Evolutionary conservation across 208 protist genomes (phyloP), one percentile per base, ranked within the genome.

Genomic region (Trichomonas tenax): DNA sequence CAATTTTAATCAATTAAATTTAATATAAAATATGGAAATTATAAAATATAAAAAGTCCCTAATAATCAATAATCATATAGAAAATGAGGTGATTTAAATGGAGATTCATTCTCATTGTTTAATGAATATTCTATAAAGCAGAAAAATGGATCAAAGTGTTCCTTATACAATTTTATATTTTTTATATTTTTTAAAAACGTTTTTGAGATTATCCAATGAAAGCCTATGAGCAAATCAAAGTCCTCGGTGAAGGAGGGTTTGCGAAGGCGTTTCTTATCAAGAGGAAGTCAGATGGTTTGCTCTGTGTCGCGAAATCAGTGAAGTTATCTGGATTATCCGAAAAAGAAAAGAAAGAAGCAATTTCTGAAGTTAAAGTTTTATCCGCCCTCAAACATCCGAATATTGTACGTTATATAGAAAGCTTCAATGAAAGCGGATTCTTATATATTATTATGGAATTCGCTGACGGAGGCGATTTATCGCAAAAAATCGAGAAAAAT

Each of bases 391-490:
- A 93, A 6, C 86, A 93, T 38, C 86, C 86, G 15, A 93, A 93
- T 36, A 93, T 93, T 38, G 86, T 93, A 0, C 14, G 44, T 38
- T 96, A 96, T 72, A 81, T 48, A 1, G 46, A 45, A 34, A 95
- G 96, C 34, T 96, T 96, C 44, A 38, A 88, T n/a, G 81, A 96
- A 41, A 34, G 40, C n/a, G 90, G 90, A 49, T 81, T 38, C 51
- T 82, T 96, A n/a, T 96, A 96, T 95, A 96, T 96, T 45, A 36
- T 95, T 46, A 96, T 97, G 96, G 96, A 97, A 88, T 96, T 81
- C 51, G 96, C 96, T 8, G 96, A 97, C 38, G 96, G 96, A 15
- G 96, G 96, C 23, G 96, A 97, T 95, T 82, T 97, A 72, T 96
- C 96, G 15, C 72, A 44, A 26, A 40, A 48, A 38, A 96, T 97